These are phyloP conservation scores for Fusarium circinatum DNA, from an alignment of 2,329 filamentous ascomycete genomes.

Conservation along the genomic window DNA sequence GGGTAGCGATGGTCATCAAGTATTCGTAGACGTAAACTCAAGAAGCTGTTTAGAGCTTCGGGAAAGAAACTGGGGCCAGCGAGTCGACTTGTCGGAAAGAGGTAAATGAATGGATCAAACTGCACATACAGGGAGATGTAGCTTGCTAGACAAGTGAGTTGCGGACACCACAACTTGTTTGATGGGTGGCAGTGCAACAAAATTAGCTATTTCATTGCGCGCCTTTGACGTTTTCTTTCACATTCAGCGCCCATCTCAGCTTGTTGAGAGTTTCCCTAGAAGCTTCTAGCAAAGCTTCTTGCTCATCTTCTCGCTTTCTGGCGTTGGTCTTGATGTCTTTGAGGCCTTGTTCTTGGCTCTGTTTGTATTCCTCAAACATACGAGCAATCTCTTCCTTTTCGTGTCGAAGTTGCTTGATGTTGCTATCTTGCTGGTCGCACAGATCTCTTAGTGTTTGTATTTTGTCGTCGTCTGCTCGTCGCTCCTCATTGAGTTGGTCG, in stretches of 20 bases:
- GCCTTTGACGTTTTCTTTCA: constrained; percentile 69
- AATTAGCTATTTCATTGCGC: constrained; percentile 55
- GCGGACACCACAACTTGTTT: not conserved
- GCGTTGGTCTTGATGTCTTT: constrained; percentile 68
- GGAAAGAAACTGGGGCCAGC: constrained; percentile 9
- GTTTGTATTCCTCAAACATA: constrained; percentile 73
- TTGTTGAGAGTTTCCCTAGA: constrained; percentile 71
- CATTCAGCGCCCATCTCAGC: constrained; percentile 77
- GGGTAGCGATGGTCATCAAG: constrained; percentile 31
- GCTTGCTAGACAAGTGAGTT: not conserved
- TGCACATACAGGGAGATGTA: not conserved
- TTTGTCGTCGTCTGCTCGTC: constrained; percentile 69
- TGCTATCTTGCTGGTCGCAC: constrained; percentile 77
- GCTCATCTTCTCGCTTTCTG: constrained; percentile 67
- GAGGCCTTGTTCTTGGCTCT: constrained; percentile 70
- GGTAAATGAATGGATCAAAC: not conserved
- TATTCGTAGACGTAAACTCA: constrained; percentile 30
- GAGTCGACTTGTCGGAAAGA: constrained; percentile 1
- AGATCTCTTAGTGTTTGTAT: constrained; percentile 73
- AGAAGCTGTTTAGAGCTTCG: constrained; percentile 14
- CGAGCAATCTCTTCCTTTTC: constrained; percentile 71
- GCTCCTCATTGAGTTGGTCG: constrained; percentile 62
- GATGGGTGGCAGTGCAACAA: not conserved
- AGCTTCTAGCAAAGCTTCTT: constrained; percentile 67
- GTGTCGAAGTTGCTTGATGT: constrained; percentile 68